Base-by-base conservation (phyloP, 352 stramenopile species). In the Phytophthora uliginosa region DNA sequence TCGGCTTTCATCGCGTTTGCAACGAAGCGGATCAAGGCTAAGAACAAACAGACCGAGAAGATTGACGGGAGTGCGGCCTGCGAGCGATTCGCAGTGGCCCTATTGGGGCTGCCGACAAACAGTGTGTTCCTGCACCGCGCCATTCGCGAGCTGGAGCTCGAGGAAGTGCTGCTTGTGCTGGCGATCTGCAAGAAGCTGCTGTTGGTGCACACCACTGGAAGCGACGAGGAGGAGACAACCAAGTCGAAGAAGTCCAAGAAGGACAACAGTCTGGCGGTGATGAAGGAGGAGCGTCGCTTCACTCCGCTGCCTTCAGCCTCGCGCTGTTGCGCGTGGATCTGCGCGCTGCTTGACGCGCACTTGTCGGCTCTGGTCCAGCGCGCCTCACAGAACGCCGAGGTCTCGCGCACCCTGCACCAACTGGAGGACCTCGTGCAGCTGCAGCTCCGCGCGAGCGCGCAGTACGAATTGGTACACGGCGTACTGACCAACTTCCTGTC, bases 401-500 rank as follows among this genome's bases (percentile, higher is more conserved):
- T 93, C 28, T 74, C 70, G 13, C 54, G 68, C 10, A 69, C 77
- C 40, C 62, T 95, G n/a, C 59, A 80, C 38, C 77, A 85, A 38
- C 58, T 94, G 26, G 78, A 94, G 34, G 48, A 76, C 17, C 76
- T 94, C 52, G 83, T 96, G 31, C 76, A 86, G 40, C 54, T 81
- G 66, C 79, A 92, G 57, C 66, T 95, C 34, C 64, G 73, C 17
- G 73, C 78, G 22, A 90, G 83, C 50, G 78, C 83, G 20, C 79
- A 84, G 63, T 93, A 89, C 66, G 87, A 94, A 57, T 79, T 71
- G 47, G 85, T 95, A 18, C 83, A 93, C 48, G 85, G 78, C 61
- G 89, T 95, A 55, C 74, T 96, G 42, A 87, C 83, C 69, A 94
- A 95, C 82, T 92, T 94, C 51, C 47, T 95, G 51, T 88, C 81